Evolutionary conservation across 208 protist species (phyloP).

Genomic region (Entamoeba invadens): DNA sequence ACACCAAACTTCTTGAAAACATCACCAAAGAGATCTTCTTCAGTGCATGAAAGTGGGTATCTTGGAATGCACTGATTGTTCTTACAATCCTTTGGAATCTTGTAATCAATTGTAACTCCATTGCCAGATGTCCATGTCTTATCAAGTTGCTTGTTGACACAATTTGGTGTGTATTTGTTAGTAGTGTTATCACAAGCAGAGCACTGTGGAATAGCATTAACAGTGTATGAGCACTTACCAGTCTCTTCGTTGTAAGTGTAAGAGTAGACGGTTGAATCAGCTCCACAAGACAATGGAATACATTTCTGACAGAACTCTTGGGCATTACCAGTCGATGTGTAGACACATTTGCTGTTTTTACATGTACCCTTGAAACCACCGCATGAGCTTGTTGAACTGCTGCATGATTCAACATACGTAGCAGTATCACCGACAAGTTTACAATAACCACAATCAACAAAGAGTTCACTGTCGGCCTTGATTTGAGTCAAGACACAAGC

Average conservation of each 20-base stretch:
- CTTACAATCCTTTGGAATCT: background rate
- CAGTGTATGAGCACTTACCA: background rate
- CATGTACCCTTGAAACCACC: background rate
- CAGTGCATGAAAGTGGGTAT: background rate
- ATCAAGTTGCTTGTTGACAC: background rate
- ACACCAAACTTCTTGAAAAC: background rate
- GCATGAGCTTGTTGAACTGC: background rate
- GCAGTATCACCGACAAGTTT: background rate
- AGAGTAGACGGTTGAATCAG: background rate
- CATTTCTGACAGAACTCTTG: background rate
- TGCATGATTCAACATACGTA: background rate
- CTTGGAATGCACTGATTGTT: background rate
- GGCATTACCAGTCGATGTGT: no score
- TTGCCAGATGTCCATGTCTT: background rate
- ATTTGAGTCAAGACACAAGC: background rate
- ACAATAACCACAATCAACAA: background rate
- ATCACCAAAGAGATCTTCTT: background rate
- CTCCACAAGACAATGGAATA: background rate
- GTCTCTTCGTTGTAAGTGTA: background rate
- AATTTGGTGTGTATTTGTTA: background rate
- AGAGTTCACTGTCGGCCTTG: background rate
- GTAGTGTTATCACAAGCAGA: background rate
- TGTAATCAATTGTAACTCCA: background rate
- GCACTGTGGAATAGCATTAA: background rate
- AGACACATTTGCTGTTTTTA: background rate